Base-by-base conservation (phyloP, 495 filamentous ascomycete genomes). In the Aspergillus coremiiformis region DNA sequence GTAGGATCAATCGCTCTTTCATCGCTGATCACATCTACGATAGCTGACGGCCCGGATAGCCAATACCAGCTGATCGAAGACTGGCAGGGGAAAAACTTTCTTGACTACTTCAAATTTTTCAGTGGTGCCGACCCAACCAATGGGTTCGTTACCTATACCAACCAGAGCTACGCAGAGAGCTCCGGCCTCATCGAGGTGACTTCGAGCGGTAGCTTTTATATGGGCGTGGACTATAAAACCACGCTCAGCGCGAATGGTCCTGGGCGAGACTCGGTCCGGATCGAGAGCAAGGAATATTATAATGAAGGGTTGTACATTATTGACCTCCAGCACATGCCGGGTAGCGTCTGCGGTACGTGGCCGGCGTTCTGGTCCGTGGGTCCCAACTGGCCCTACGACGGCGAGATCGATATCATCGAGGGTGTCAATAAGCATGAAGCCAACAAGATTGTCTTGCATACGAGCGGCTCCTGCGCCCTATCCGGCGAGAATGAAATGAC, bases 321-420 rank as follows among this genome's bases (percentile, higher is more conserved):
- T 32, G 87, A 91, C 57, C 78, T 91, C 49, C 69, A 74, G 1
- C 88, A 92, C 66, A 90, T 90, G 82, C 89, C 89, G 0, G 79
- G 76, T 8, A 72, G 75, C 12, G 67, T 64, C 32, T 93, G 88
- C 60, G 88, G 88, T 46, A 77, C 75, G 23, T 89, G 85, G 85
- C 85, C 86, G 17, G 80, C 85, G n/a, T 79, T 78, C 53, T 95
- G 89, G 87, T 85, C 81, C 2, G 71, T 84, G 11, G 87, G 89
- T 15, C 75, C 78, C 5, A 73, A 82, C 43, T 96, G 91, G 91
- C 91, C 90, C 0, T 64, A 68, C 10, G 74, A 78, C 30, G 91
- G 91, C 19, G 91, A 96, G 67, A 90, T 95, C 55, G 90, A 96
- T 73, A 90, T 96, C 58, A 84, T 96, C 63, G 90, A 96, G 63